phyloP scores from a whole-genome alignment of 2,329 filamentous ascomycete genomes.

The Fusarium gaditjirri region DNA sequence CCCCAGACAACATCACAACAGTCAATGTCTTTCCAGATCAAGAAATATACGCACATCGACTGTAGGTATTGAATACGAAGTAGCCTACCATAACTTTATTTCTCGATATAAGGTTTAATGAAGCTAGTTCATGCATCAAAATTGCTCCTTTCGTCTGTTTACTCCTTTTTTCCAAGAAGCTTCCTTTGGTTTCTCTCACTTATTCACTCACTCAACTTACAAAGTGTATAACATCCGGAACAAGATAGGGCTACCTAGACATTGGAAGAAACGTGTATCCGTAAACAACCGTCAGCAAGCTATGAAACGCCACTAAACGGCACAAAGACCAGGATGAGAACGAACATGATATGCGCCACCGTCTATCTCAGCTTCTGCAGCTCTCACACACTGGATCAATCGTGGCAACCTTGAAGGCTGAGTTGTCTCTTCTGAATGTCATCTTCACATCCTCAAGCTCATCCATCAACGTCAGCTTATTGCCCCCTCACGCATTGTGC shows the following conservation, averaged over 20 bases:
- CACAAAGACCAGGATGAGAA: background rate
- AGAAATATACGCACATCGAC: background rate
- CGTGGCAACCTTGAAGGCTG: conserved; percentile 13
- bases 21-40: background rate
- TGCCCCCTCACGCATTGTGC: background rate
- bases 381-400: background rate
- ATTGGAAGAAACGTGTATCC: background rate
- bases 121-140: background rate
- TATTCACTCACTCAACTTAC: background rate
- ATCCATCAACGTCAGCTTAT: conserved; percentile 20
- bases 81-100: background rate
- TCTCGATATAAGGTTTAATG: conserved; percentile 1
- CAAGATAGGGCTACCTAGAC: background rate
- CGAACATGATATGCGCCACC: background rate
- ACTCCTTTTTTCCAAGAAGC: background rate
- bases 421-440: background rate
- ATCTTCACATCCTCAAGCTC: background rate
- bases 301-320: background rate
- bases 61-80: background rate
- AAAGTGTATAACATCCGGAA: background rate
- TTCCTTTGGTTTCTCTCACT: background rate
- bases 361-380: background rate
- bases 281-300: background rate
- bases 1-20: conserved; percentile 20
- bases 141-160: background rate